Evolutionary conservation across 108 stramenopile species (phyloP), one percentile per base, ranked within the genome.

Genomic region (Stephanodiscus minutulus): DNA sequence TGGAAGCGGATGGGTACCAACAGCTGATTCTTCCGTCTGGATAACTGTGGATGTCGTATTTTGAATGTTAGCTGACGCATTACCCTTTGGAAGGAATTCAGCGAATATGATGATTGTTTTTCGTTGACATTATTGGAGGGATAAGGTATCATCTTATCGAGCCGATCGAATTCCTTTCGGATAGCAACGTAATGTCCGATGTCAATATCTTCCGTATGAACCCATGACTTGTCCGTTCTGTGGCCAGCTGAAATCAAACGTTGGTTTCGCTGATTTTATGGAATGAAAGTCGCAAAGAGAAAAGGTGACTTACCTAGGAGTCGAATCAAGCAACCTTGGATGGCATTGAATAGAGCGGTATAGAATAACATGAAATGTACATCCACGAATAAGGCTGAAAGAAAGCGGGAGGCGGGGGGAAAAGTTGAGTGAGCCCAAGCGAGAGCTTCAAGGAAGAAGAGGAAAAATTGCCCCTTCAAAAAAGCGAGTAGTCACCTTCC

Each of bases 301-400:
- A 0, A 39, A 4, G 39, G 8, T 39, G 1, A 0, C 39, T 39
- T 44, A 44, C 43, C 43, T 44, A 83, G 36, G 13, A 88, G 66
- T 15, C 91, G 82, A 41, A 88, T 67, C 17, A 96, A 50, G 25
- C 74, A 63, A 37, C 81, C 72, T 70, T 91, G 89, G 35, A 96
- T 77, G 25, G 92, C 92, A 80, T 96, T 93, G 72, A 96, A 85
- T 27, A 96, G 62, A 9, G 92, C 92, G 27, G 91, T 92, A 59
- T 85, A 91, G 70, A 96, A 96, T 13, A 96, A 82, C 62, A 86
- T 79, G 77, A 96, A 93, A 69, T 96, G 95, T 46, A 93, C 90
- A 54, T 93, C 85, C n/a, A 88, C 86, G 79, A 96, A 96, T 33
- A 88, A 76, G 36, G 61, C 80, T 74, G 36, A n/a, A 4, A 24